phyloP scores from a whole-genome alignment of 805 yeast species.

The Spathaspora sp. region DNA sequence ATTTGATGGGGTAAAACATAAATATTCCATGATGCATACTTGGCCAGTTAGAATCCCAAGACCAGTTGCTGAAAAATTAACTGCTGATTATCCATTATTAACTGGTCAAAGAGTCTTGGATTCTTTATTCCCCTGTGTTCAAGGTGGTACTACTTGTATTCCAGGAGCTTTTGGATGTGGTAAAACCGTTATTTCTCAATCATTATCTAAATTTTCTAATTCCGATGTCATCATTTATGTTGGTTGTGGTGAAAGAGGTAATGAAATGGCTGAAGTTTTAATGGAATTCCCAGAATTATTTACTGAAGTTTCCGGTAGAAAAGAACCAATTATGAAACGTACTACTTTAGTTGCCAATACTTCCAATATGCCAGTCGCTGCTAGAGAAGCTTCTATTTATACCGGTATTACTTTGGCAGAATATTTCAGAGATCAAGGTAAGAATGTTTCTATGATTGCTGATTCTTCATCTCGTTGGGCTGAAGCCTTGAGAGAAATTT shows the following conservation, averaged over 20 bases:
- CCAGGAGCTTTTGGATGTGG: slow-evolving; percentile 99
- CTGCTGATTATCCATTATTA: slow-evolving; percentile 92
- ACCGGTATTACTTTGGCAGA: slow-evolving; percentile 99
- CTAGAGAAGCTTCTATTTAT: slow-evolving; percentile 98
- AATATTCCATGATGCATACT: slow-evolving; percentile 92
- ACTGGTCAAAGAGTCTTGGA: slow-evolving; percentile 99
- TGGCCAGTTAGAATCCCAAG: slow-evolving; percentile 99
- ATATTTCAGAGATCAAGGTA: slow-evolving; percentile 99
- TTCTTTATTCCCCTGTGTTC: slow-evolving; percentile 97
- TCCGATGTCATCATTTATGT: slow-evolving; percentile 95
- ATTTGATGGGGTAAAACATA: slow-evolving; percentile 79
- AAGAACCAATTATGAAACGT: slow-evolving; percentile 99
- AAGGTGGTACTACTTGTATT: slow-evolving; percentile 99
- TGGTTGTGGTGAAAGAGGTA: slow-evolving; percentile 96
- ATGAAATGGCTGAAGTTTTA: slow-evolving; percentile 98
- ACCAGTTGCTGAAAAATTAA: slow-evolving; percentile 90
- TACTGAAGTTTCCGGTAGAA: slow-evolving; percentile 86
- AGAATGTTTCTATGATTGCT: slow-evolving; percentile 98
- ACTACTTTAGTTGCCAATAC: slow-evolving; percentile 98
- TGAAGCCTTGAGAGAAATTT: slow-evolving; percentile 98
- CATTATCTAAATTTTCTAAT: slow-evolving; percentile 94
- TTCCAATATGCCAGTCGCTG: slow-evolving; percentile 99
- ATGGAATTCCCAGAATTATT: slow-evolving; percentile 99
- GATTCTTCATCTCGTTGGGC: slow-evolving; percentile 99
- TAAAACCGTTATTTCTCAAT: slow-evolving; percentile 96